Evolutionary conservation across 345 rosid species (phyloP).

Genomic region (Ricinus communis): DNA sequence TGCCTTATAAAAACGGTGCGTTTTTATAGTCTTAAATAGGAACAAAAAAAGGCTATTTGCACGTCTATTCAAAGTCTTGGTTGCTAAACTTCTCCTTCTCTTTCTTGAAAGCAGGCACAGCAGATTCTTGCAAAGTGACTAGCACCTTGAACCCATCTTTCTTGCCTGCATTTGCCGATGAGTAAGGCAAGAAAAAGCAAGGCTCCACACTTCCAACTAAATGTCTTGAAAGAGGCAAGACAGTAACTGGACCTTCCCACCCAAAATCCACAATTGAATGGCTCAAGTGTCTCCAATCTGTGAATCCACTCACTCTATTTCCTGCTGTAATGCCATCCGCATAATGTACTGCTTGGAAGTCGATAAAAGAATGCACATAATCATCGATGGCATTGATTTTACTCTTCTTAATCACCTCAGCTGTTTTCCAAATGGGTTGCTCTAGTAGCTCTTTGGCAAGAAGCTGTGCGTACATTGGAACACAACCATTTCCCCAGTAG

Average conservation of each 20-base stretch:
- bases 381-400: constrained; percentile 57
- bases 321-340: constrained; percentile 56
- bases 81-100: constrained; percentile 60
- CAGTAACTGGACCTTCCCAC: constrained; percentile 78
- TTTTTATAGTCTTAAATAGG: too few relatives aligned
- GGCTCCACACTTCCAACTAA: constrained; percentile 77
- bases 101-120: constrained; percentile 49
- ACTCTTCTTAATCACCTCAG: constrained; percentile 72
- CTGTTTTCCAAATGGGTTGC: constrained; percentile 76
- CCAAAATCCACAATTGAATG: constrained; percentile 83
- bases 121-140: constrained; percentile 54
- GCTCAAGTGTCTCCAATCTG: constrained; percentile 90
- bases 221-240: constrained; percentile 60
- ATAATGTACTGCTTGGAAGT: constrained; percentile 56
- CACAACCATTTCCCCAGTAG: constrained; percentile 92
- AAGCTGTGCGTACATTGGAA: constrained; percentile 61
- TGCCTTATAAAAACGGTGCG: too few relatives aligned
- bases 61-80: constrained; percentile 33
- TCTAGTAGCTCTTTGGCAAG: constrained; percentile 50
- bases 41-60: neutral
- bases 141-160: constrained; percentile 67
- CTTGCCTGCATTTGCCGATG: constrained; percentile 35
- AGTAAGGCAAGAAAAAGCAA: constrained; percentile 83
- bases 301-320: constrained; percentile 73
- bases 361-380: constrained; percentile 72